Conservation (phyloP, 2,329 filamentous ascomycete genomes). For the Curvularia hawaiiensis region DNA sequence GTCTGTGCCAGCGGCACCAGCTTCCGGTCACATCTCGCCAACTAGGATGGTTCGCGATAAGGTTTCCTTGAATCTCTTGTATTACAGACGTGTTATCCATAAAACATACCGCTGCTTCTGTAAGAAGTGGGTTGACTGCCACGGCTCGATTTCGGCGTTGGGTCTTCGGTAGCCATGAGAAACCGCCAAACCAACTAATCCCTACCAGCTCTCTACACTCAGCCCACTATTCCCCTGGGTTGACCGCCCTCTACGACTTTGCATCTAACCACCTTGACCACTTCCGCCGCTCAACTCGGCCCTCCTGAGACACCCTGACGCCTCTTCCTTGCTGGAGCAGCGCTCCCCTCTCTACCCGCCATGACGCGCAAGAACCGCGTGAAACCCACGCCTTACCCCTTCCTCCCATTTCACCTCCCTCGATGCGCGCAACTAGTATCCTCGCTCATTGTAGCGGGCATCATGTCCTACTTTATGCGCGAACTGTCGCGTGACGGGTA, state of each 20-base stretch:
- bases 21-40: background rate
- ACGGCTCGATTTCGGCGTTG: background rate
- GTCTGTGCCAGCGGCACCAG: background rate
- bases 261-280: background rate
- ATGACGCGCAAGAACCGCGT: constrained; percentile 32
- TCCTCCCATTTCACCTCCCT: constrained; percentile 50
- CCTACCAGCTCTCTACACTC: background rate
- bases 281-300: too few relatives aligned
- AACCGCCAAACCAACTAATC: background rate
- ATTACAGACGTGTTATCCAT: background rate
- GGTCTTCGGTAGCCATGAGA: background rate
- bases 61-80: background rate
- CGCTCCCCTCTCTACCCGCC: background rate
- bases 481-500: constrained; percentile 59
- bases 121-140: background rate
- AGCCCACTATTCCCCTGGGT: background rate
- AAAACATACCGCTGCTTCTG: background rate
- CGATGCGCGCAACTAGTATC: constrained; percentile 51
- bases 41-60: background rate
- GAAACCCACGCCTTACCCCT: constrained; percentile 52
- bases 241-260: background rate
- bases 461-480: constrained; percentile 62
- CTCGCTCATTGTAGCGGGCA: constrained; percentile 56
- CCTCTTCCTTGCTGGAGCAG: background rate
- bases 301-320: background rate